Percentiles rank a stretch among this genome's conserved stretches.
Conservation (phyloP, 345 rosid species). For the Brassica cretica region DNA sequence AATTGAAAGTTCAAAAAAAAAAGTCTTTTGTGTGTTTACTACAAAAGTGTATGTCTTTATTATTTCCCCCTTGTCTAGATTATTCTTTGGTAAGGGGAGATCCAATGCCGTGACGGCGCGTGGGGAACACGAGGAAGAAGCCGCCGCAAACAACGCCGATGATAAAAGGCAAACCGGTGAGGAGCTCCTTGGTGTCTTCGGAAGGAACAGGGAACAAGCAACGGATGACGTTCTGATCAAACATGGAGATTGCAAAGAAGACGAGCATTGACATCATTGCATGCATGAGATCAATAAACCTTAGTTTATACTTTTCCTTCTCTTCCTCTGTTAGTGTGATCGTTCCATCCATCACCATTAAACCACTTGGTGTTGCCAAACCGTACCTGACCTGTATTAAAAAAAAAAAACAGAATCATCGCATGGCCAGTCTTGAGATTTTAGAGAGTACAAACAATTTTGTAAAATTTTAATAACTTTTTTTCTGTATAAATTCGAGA, state of each 20-base stretch:
- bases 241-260: constrained; percentile 57
- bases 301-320: constrained; percentile 42
- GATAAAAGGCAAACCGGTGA: constrained; percentile 45
- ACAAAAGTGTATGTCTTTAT: constrained; percentile 3
- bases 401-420: background rate
- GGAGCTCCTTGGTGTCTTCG: constrained; percentile 47
- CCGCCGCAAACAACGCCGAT: constrained; percentile 53
- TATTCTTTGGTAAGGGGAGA: constrained; percentile 50
- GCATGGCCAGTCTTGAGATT: too few relatives aligned
- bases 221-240: constrained; percentile 62
- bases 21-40: background rate
- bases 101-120: constrained; percentile 73
- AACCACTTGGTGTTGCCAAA: constrained; percentile 57
- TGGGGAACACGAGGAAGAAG: constrained; percentile 61
- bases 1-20: constrained; percentile 10
- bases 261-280: constrained; percentile 59
- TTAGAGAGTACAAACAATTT: too few relatives aligned
- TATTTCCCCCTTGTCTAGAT: background rate
- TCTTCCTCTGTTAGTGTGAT: constrained; percentile 44
- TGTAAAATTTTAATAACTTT: too few relatives aligned
- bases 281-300: constrained; percentile 61
- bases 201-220: constrained; percentile 59
- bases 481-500: too few relatives aligned
- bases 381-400: constrained; percentile 52
- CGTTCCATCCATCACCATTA: constrained; percentile 55